A percentile compares a stretch with the other conserved stretches of the same genome.
Conservation (phyloP, 2,329 filamentous ascomycete species). For the Cladosporium sp. region DNA sequence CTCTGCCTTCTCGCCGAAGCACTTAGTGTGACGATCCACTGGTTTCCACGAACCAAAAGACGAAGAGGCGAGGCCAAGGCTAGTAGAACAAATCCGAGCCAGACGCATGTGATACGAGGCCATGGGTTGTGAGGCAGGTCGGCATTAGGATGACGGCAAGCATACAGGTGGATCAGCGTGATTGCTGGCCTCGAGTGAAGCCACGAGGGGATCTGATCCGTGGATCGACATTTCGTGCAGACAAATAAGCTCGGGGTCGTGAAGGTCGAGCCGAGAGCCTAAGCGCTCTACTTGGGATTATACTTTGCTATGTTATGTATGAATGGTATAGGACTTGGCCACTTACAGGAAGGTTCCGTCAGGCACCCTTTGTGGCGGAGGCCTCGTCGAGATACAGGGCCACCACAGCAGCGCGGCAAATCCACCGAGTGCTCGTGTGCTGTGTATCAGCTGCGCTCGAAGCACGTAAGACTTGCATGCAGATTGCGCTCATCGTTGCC, state of each 20-base stretch:
- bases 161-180: neutral
- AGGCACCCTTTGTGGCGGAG: too few species aligned
- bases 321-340: too few species aligned
- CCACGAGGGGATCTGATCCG: neutral
- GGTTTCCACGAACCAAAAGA: neutral
- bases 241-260: neutral
- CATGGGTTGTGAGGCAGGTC: neutral
- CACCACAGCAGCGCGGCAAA: neutral
- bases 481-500: neutral
- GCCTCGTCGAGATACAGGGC: neutral
- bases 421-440: neutral
- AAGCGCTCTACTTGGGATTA: neutral
- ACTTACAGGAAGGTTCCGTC: too few species aligned
- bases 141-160: neutral
- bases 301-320: neutral
- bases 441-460: neutral
- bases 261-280: neutral
- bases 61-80: neutral
- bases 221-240: neutral
- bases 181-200: neutral
- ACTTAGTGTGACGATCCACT: neutral
- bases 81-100: neutral
- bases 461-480: neutral
- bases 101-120: neutral
- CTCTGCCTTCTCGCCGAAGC: neutral